Evolutionary conservation across 352 stramenopile genomes (phyloP), one percentile per base, ranked within the genome.

Genomic region (Pythium brachiatum): DNA sequence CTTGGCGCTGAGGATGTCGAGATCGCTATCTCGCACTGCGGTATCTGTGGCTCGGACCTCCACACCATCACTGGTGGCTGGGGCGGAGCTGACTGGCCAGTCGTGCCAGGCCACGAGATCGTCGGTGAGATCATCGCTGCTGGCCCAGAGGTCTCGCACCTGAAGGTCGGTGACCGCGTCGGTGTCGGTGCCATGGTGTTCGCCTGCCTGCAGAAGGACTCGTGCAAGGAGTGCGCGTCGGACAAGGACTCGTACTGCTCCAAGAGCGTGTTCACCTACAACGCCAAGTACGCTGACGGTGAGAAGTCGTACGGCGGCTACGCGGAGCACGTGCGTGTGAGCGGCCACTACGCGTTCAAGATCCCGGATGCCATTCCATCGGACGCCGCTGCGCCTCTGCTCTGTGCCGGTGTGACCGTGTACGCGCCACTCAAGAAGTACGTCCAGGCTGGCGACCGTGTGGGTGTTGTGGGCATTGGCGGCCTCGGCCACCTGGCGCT

Each of bases 391-490:
- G 82, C 74, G 21, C 72, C 76, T 21, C 57, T 92, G 32, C 62
- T 92, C 29, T 93, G 83, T 72, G 81, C 81, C 18, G 83, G 83
- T 56, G 82, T 89, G 51, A 93, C 83, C 4, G 75, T 66, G 18
- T 93, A 79, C 53, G 70, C 68, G 12, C 83, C 83, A 7, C 61
- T 88, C 31, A 72, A 66, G 61, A 80, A 64, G 44, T 75, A 70
- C 57, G 67, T 73, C 18, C 36, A 75, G 53, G 16, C 60, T 11
- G 69, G 68, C 27, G 25, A 75, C 23, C 69, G 63, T 16, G 65
- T 93, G 3, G 83, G 63, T 39, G 69, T 93, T 13, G 71, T 78
- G 1, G 83, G 83, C 20, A 73, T 90, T 53, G 83, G 83, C 43
- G 83, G 83, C 27, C 66, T 93, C 15, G 83, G 83, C 31, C 83